Conservation (phyloP, 2,329 filamentous ascomycete species). For the Apiospora pterosperma region DNA sequence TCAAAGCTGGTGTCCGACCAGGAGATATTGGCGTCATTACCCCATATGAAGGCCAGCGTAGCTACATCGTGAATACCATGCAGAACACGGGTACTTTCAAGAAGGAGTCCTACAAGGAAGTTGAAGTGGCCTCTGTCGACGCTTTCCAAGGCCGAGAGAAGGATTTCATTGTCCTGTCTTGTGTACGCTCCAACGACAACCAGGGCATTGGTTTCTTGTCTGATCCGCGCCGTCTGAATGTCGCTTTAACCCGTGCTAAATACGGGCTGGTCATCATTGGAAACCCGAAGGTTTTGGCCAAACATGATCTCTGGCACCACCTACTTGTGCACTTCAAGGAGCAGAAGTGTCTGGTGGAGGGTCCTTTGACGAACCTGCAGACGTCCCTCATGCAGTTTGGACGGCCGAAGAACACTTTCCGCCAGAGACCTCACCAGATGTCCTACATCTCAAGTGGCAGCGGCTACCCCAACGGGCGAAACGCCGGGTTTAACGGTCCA, state of each 20-base stretch:
- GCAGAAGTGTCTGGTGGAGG: slow-evolving; percentile 91
- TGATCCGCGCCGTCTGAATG: slow-evolving; percentile 94
- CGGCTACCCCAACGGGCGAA: slow-evolving; percentile 27
- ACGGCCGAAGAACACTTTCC: slow-evolving; percentile 87
- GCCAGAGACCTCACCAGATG: slow-evolving; percentile 75
- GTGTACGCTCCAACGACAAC: slow-evolving; percentile 97
- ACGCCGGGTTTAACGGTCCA: slow-evolving; percentile 38
- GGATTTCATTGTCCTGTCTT: slow-evolving; percentile 97
- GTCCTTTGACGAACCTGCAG: slow-evolving; percentile 92
- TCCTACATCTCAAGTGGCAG: slow-evolving; percentile 56
- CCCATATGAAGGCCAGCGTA: slow-evolving; percentile 96
- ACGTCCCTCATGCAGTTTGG: slow-evolving; percentile 93
- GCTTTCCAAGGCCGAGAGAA: slow-evolving; percentile 99
- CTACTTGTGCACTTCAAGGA: slow-evolving; percentile 96
- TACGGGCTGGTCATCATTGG: slow-evolving; percentile 95
- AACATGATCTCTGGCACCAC: slow-evolving; percentile 97
- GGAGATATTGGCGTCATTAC: slow-evolving; percentile 96
- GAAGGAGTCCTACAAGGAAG: slow-evolving; percentile 98
- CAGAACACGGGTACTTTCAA: slow-evolving; percentile 96
- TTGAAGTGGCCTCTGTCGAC: slow-evolving; percentile 96
- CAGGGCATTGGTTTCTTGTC: slow-evolving; percentile 99
- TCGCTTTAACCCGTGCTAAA: slow-evolving; percentile 93
- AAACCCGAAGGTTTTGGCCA: slow-evolving; percentile 95
- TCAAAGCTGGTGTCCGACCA: slow-evolving; percentile 96
- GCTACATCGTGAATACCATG: slow-evolving; percentile 99